Evolutionary conservation across 2,329 filamentous ascomycete species (phyloP).

Genomic region (Epichloe sibirici): DNA sequence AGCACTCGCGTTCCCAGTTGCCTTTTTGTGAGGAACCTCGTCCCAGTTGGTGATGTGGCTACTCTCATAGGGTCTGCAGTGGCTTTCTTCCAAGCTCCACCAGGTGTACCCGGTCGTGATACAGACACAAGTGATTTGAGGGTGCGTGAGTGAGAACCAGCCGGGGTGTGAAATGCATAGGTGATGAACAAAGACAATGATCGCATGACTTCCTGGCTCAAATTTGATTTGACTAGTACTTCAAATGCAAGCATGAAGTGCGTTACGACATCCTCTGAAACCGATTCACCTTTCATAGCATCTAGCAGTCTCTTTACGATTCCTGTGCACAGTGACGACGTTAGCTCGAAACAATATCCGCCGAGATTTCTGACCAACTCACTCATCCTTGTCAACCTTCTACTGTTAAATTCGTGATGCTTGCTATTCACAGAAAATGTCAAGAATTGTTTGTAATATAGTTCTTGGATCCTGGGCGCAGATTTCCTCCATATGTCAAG

Average conservation of each 20-base stretch:
- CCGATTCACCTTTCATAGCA: slow-evolving; percentile 73
- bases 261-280: slow-evolving; percentile 58
- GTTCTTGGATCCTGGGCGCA: slow-evolving; percentile 61
- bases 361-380: slow-evolving; percentile 25
- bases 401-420: slow-evolving; percentile 82
- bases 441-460: slow-evolving; percentile 89
- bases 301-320: slow-evolving; percentile 86
- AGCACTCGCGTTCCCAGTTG: slow-evolving; percentile 66
- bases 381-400: slow-evolving; percentile 82
- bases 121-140: slow-evolving; percentile 31
- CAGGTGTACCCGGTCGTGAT: slow-evolving; percentile 29
- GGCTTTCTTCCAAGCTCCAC: slow-evolving; percentile 23
- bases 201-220: slow-evolving; percentile 74
- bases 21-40: slow-evolving; percentile 43
- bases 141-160: slow-evolving; percentile 36
- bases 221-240: slow-evolving; percentile 65
- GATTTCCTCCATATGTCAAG: slow-evolving; percentile 85
- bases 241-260: slow-evolving; percentile 71
- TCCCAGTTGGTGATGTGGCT: slow-evolving; percentile 16
- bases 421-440: slow-evolving; percentile 85
- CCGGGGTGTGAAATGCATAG: slow-evolving; percentile 63
- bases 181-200: slow-evolving; percentile 87
- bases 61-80: slow-evolving; percentile 22
- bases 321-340: slow-evolving; percentile 35
- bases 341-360: slow-evolving; percentile 7